Evolutionary conservation across 2,329 filamentous ascomycete genomes (phyloP), one percentile per base, ranked within the genome.

Genomic region (Drechmeria coniospora): DNA sequence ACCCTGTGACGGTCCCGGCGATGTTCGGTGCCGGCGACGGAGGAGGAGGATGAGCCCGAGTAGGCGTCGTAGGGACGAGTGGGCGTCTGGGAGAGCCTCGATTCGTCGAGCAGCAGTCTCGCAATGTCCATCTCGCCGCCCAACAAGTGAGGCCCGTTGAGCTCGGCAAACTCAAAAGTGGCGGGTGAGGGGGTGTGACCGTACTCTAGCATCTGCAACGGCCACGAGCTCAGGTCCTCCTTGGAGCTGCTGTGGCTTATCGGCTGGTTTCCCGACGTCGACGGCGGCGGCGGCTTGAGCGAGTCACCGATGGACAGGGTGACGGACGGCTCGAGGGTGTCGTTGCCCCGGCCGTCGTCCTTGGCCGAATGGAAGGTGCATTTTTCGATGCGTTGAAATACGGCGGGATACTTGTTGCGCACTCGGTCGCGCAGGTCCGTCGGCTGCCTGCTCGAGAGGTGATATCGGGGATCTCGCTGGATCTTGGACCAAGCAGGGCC

Each of bases 401-500:
- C 63, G 10, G 62, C 61, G 3, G 68, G 66, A 37, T 72, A 73
- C 38, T 72, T 74, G 47, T 76, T 77, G 23, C 72, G 62, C 18
- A 75, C 60, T 14, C 72, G 59, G 36, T 77, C 72, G 34, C 72
- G 57, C 28, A 77, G 46, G 40, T 77, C 72, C 0, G 71, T 77
- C 1, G 72, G 70, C 36, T 73, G 66, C 24, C 72, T 56, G 32
- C 47, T 65, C 4, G 63, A 60, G n/a, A 77, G 51, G 33, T 69
- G 56, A 46, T 70, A 74, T 16, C 56, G 56, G 10, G 62, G 48
- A 33, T 77, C 70, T 20, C 69, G 59, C 42, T 74, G 70, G 13
- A 77, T 77, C 44, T 65, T 69, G 28, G 70, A 74, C 72, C 73
- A 77, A 7, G 68, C 63, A 7, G 71, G 67, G 1, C 72, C 72